phyloP scores from a whole-genome alignment of 768 basidiomycete genomes.

The Termitomyces heimii region DNA sequence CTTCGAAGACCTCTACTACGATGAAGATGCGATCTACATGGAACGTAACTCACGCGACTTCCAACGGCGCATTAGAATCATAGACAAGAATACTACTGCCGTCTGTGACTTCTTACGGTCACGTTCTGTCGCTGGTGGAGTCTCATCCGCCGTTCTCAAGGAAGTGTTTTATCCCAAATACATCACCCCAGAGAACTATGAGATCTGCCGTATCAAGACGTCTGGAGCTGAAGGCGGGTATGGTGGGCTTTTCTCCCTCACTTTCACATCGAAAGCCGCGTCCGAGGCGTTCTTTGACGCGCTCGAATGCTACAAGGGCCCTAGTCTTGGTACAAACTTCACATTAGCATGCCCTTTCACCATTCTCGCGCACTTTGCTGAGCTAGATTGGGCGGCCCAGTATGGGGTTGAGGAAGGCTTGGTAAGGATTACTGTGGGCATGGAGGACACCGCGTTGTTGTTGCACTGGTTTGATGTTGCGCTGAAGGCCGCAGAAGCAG shows the following conservation, averaged over 20 bases:
- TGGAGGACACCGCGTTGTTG: conserved; percentile 65
- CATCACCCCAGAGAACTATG: conserved; percentile 65
- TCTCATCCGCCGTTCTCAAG: conserved; percentile 51
- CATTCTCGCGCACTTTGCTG: conserved; percentile 83
- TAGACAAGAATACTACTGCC: conserved; percentile 79
- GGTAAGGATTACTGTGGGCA: conserved; percentile 87
- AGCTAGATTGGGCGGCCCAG: conserved; percentile 86
- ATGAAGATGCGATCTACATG: conserved; percentile 93
- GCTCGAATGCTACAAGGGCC: conserved; percentile 82
- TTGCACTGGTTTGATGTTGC: conserved; percentile 57
- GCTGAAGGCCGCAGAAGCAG: conserved; percentile 63
- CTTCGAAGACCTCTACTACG: conserved; percentile 85
- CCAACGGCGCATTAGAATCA: conserved; percentile 59
- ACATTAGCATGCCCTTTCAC: conserved; percentile 93
- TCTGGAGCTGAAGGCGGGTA: conserved; percentile 47
- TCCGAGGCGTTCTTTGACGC: conserved; percentile 82
- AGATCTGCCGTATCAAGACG: conserved; percentile 50
- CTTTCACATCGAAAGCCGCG: conserved; percentile 65
- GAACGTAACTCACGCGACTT: conserved; percentile 98
- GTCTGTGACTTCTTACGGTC: conserved; percentile 75
- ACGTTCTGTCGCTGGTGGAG: conserved; percentile 41
- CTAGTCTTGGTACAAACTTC: conserved; percentile 91
- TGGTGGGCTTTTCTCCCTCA: conserved; percentile 85
- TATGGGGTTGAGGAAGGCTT: conserved; percentile 83
- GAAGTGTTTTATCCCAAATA: conserved; percentile 91